Percentiles rank a stretch among this genome's conserved stretches.
These are phyloP conservation scores for Fusarium sp. DNA, from an alignment of 2,329 filamentous ascomycete genomes.

Conservation along the genomic window DNA sequence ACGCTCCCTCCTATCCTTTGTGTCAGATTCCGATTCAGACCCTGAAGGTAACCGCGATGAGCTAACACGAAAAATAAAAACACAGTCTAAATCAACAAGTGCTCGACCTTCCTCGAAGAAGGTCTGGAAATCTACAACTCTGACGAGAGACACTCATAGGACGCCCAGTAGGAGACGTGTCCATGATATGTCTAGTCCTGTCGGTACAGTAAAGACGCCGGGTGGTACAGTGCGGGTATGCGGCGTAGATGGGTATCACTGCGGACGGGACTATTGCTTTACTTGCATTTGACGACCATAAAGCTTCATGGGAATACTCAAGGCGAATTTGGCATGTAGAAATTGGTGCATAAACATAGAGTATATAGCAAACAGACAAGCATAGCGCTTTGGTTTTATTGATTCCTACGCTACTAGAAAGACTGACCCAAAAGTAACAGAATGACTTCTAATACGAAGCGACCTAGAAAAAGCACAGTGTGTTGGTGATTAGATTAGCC, in stretches of 20 bases:
- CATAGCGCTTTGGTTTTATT: slow-evolving; percentile 35
- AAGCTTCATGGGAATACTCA: neutral
- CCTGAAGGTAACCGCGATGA: slow-evolving; percentile 54
- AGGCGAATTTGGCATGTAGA: neutral
- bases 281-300: slow-evolving; percentile 56
- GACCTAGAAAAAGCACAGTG: slow-evolving; percentile 29
- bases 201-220: slow-evolving; percentile 55
- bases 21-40: slow-evolving; percentile 56
- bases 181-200: slow-evolving; percentile 36
- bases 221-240: slow-evolving; percentile 63
- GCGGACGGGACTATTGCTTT: slow-evolving; percentile 70
- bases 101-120: slow-evolving; percentile 37
- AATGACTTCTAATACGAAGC: slow-evolving; percentile 30
- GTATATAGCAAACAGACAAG: slow-evolving; percentile 14
- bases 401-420: slow-evolving; percentile 45
- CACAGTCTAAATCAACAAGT: slow-evolving; percentile 27
- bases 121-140: slow-evolving; percentile 46
- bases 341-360: neutral
- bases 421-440: slow-evolving; percentile 35
- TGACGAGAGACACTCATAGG: slow-evolving; percentile 45
- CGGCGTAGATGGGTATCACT: slow-evolving; percentile 66
- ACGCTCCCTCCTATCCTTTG: slow-evolving; percentile 57
- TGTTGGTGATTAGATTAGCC: slow-evolving; percentile 40
- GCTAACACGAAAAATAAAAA: slow-evolving; percentile 37
- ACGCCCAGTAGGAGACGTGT: slow-evolving; percentile 44